A percentile compares a stretch with the other conserved stretches of the same genome.
These are phyloP conservation scores for Penicillium paneum DNA, from an alignment of 2,329 filamentous ascomycete species.

Conservation along the genomic window DNA sequence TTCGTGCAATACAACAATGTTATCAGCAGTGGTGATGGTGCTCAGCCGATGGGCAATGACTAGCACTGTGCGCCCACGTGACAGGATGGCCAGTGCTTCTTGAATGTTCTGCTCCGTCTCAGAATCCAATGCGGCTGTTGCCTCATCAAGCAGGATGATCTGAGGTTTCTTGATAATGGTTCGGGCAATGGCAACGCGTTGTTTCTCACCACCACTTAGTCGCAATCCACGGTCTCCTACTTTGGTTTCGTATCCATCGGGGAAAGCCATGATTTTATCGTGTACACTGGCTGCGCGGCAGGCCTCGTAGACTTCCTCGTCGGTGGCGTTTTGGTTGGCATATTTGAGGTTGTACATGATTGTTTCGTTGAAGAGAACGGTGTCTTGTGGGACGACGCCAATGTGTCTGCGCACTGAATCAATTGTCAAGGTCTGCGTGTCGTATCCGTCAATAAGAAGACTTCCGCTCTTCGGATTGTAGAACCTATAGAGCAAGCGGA, in stretches of 20 bases:
- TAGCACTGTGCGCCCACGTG: background rate
- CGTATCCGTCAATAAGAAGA: conserved; percentile 69
- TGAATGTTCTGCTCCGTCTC: conserved; percentile 89
- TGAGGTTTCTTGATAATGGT: conserved; percentile 83
- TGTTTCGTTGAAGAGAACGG: conserved; percentile 77
- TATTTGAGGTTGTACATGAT: conserved; percentile 83
- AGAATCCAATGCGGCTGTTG: conserved; percentile 80
- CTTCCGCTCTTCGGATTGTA: conserved; percentile 34
- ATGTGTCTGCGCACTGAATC: conserved; percentile 77
- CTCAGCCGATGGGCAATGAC: background rate
- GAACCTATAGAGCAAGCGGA: conserved; percentile 40
- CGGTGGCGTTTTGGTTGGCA: conserved; percentile 65
- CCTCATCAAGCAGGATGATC: conserved; percentile 86
- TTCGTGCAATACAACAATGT: conserved; percentile 1
- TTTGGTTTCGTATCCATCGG: conserved; percentile 78
- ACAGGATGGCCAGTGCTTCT: background rate
- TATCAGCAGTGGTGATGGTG: conserved; percentile 1
- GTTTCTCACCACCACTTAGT: conserved; percentile 26
- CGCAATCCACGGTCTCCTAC: conserved; percentile 74
- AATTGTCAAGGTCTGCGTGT: conserved; percentile 76
- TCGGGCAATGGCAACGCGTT: conserved; percentile 75
- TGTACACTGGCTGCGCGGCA: conserved; percentile 75
- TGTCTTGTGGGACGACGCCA: conserved; percentile 84
- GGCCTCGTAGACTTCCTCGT: conserved; percentile 3
- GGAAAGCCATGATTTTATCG: conserved; percentile 80